Percentiles rank a stretch among this genome's conserved stretches.
These are phyloP conservation scores for Penicillium rolfsii DNA, from an alignment of 2,329 filamentous ascomycete genomes.

Conservation along the genomic window DNA sequence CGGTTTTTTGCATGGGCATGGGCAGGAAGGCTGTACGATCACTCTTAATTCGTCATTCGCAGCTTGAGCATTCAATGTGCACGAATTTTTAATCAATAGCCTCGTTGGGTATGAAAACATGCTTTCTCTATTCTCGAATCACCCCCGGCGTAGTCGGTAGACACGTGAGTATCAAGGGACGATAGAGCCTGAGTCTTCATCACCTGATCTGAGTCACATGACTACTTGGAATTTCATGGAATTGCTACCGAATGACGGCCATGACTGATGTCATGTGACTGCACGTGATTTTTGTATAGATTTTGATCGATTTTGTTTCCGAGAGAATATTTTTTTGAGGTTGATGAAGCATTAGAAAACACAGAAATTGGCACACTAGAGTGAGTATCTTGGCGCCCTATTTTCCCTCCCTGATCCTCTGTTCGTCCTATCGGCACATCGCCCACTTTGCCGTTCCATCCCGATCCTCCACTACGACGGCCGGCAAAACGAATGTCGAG, in stretches of 20 bases:
- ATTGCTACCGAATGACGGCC: background rate
- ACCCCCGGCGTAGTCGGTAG: background rate
- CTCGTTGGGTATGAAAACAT: background rate
- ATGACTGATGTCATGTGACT: background rate
- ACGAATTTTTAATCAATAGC: constrained; percentile 28
- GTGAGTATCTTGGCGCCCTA: background rate
- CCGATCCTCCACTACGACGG: constrained; percentile 21
- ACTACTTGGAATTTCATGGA: background rate
- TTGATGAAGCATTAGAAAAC: background rate
- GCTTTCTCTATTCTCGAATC: background rate
- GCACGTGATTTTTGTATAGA: background rate
- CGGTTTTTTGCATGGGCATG: constrained; percentile 33
- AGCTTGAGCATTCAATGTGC: constrained; percentile 15
- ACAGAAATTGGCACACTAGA: background rate
- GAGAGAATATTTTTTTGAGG: background rate
- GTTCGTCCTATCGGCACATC: background rate
- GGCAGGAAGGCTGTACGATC: constrained; percentile 41
- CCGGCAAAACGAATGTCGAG: constrained; percentile 33
- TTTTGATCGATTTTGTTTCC: background rate
- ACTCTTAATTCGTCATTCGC: constrained; percentile 33
- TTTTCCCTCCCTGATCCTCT: background rate
- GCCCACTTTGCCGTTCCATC: constrained; percentile 2
- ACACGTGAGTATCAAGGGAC: background rate
- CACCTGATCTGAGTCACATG: background rate
- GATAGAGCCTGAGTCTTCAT: background rate